Evolutionary conservation across 306 rosid genomes (phyloP).

Genomic region (Clitoria ternatea): DNA sequence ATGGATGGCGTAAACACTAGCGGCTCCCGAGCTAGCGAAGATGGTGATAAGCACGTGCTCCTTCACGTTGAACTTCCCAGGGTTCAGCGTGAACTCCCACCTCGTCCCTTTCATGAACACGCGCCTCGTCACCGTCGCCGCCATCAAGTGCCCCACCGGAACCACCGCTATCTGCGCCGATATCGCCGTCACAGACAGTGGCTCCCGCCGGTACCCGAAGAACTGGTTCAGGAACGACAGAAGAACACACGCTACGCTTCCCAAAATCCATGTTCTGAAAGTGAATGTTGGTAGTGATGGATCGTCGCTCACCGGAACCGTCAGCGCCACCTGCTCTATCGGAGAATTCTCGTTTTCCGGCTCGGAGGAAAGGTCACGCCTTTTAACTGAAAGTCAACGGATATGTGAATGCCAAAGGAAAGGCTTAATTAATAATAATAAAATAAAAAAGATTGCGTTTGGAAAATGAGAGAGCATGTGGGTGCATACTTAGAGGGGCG

Average conservation of each 20-base stretch:
- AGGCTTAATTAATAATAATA: neutral
- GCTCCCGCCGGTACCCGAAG: conserved; percentile 76
- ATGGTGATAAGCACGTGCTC: conserved; percentile 88
- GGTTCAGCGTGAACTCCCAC: conserved; percentile 71
- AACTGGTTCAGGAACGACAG: conserved; percentile 84
- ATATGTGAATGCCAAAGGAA: neutral
- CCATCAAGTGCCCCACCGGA: conserved; percentile 77
- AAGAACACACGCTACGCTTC: conserved; percentile 55
- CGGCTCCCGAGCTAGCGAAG: conserved; percentile 85
- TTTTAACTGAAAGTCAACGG: conserved; percentile 30
- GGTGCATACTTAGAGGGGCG: conserved; percentile 45
- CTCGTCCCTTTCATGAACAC: conserved; percentile 49
- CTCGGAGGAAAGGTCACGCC: neutral
- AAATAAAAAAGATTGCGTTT: neutral
- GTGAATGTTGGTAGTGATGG: conserved; percentile 58
- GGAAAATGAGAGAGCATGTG: neutral
- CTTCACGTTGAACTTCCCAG: conserved; percentile 77
- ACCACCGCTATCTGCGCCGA: conserved; percentile 91
- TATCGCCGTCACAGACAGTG: conserved; percentile 65
- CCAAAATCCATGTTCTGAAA: conserved; percentile 78
- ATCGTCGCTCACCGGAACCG: conserved; percentile 66
- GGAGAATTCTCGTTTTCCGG: conserved; percentile 44
- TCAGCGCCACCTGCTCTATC: conserved; percentile 66
- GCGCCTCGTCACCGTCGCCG: conserved; percentile 46
- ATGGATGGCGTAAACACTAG: conserved; percentile 73